phyloP scores from a whole-genome alignment of 2,329 filamentous ascomycete species.

The Periconia digitata region DNA sequence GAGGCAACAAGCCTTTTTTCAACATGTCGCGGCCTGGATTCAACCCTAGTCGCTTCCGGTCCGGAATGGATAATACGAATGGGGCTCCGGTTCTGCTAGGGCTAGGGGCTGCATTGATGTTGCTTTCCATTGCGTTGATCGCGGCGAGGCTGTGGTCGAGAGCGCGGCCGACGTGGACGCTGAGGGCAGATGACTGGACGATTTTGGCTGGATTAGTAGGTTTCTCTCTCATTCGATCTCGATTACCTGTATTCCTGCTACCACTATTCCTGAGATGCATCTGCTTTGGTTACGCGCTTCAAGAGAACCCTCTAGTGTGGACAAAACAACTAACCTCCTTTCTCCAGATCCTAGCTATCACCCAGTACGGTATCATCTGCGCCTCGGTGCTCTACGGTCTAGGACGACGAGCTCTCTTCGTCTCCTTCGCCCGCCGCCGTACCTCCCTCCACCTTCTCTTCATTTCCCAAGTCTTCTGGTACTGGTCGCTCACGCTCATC shows the following conservation, averaged over 20 bases:
- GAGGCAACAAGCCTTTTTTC: neutral
- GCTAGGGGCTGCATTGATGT: neutral
- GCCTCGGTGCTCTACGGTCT: constrained; percentile 22
- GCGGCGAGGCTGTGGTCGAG: neutral
- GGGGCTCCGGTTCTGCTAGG: neutral
- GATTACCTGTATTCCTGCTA: neutral
- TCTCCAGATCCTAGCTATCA: neutral
- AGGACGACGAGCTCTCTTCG: constrained; percentile 23
- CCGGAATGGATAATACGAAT: neutral
- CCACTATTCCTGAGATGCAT: too few species aligned
- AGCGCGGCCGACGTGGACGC: neutral
- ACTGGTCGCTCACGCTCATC: constrained; percentile 27
- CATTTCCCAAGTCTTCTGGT: constrained; percentile 28
- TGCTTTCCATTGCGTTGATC: neutral
- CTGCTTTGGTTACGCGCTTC: too few species aligned
- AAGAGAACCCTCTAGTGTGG: neutral
- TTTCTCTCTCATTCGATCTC: too few species aligned
- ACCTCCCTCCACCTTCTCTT: constrained; percentile 24
- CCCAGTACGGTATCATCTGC: constrained; percentile 20
- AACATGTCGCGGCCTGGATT: neutral
- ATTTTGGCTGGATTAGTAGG: neutral
- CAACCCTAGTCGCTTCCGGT: neutral
- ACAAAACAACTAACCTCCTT: neutral
- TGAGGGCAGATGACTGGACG: neutral
- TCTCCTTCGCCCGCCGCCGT: constrained; percentile 15